Percentiles rank a stretch among this genome's conserved stretches.
phyloP scores from a whole-genome alignment of 352 stramenopile genomes.

The Pythium rishiriense region DNA sequence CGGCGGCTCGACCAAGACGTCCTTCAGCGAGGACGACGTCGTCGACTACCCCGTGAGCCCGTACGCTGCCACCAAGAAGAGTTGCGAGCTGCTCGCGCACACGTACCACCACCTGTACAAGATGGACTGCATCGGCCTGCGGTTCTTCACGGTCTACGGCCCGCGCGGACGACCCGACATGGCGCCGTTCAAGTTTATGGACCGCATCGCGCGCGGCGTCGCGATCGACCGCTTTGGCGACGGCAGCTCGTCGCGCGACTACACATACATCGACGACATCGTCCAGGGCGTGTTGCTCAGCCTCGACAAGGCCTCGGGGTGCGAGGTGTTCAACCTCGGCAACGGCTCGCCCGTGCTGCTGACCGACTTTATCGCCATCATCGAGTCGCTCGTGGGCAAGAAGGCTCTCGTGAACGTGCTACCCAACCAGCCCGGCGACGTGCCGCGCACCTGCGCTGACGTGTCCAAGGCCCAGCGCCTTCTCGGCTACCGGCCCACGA shows the following conservation, averaged over 20 bases:
- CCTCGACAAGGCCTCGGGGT: slow-evolving; percentile 71
- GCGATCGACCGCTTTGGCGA: slow-evolving; percentile 97
- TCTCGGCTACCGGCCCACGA: slow-evolving; percentile 94
- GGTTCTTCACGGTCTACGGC: slow-evolving; percentile 99
- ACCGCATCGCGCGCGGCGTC: slow-evolving; percentile 89
- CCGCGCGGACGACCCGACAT: slow-evolving; percentile 96
- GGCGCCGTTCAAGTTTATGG: slow-evolving; percentile 99
- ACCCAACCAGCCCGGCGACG: slow-evolving; percentile 95
- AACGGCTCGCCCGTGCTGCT: slow-evolving; percentile 93
- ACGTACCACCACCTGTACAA: slow-evolving; percentile 98
- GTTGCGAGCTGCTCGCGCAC: slow-evolving; percentile 96
- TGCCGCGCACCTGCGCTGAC: slow-evolving; percentile 95
- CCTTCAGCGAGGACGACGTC: slow-evolving; percentile 89
- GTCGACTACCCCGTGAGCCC: slow-evolving; percentile 95
- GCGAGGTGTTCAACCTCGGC: slow-evolving; percentile 97
- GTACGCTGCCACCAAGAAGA: slow-evolving; percentile 98
- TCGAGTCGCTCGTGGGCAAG: slow-evolving; percentile 93
- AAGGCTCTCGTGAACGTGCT: slow-evolving; percentile 93
- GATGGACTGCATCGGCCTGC: slow-evolving; percentile 93
- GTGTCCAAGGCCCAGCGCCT: slow-evolving; percentile 94
- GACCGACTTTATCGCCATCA: slow-evolving; percentile 94
- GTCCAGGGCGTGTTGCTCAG: slow-evolving; percentile 92
- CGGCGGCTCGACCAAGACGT: slow-evolving; percentile 89
- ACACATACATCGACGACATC: slow-evolving; percentile 99
- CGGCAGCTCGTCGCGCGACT: slow-evolving; percentile 94